These are phyloP conservation scores for Davidsoniella eucalypti DNA, from an alignment of 2,329 filamentous ascomycete genomes.

Conservation along the genomic window DNA sequence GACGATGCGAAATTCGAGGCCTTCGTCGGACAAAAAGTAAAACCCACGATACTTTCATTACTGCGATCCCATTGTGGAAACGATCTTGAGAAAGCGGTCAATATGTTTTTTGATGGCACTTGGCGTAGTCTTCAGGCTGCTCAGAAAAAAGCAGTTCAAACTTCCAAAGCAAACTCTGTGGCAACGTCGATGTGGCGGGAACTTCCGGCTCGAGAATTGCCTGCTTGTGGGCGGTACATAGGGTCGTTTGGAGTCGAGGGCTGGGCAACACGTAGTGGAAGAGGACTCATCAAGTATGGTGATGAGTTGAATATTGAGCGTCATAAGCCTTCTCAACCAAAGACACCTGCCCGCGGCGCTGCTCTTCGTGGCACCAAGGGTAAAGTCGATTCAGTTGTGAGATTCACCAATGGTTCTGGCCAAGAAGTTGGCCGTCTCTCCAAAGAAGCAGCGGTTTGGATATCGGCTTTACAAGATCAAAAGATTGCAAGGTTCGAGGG, in stretches of 20 bases:
- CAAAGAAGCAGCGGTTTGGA: slow-evolving; percentile 78
- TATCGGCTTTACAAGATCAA: slow-evolving; percentile 82
- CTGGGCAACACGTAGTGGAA: slow-evolving; percentile 80
- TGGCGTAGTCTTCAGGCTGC: slow-evolving; percentile 23
- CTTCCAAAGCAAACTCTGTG: slow-evolving; percentile 1
- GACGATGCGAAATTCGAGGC: slow-evolving; percentile 41
- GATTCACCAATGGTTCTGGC: slow-evolving; percentile 67
- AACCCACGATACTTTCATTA: slow-evolving; percentile 28
- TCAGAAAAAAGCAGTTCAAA: not conserved
- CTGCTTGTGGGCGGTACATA: slow-evolving; percentile 45
- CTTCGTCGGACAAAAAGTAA: slow-evolving; percentile 42
- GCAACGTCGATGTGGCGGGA: slow-evolving; percentile 4
- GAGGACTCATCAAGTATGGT: slow-evolving; percentile 58
- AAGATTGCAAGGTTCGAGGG: slow-evolving; percentile 77
- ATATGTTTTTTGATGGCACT: slow-evolving; percentile 55
- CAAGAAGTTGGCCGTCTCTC: slow-evolving; percentile 75
- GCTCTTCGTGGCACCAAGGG: slow-evolving; percentile 38
- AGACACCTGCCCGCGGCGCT: slow-evolving; percentile 17
- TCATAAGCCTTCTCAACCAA: slow-evolving; percentile 35
- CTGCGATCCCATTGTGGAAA: slow-evolving; percentile 39
- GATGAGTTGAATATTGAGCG: slow-evolving; percentile 79
- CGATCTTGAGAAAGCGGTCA: slow-evolving; percentile 45
- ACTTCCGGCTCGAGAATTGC: slow-evolving; percentile 14
- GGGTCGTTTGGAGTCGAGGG: slow-evolving; percentile 83
- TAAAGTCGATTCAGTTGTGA: slow-evolving; percentile 71